Evolutionary conservation across 345 rosid species (phyloP), one percentile per base, ranked within the genome.

Genomic region (Geranium brycei): DNA sequence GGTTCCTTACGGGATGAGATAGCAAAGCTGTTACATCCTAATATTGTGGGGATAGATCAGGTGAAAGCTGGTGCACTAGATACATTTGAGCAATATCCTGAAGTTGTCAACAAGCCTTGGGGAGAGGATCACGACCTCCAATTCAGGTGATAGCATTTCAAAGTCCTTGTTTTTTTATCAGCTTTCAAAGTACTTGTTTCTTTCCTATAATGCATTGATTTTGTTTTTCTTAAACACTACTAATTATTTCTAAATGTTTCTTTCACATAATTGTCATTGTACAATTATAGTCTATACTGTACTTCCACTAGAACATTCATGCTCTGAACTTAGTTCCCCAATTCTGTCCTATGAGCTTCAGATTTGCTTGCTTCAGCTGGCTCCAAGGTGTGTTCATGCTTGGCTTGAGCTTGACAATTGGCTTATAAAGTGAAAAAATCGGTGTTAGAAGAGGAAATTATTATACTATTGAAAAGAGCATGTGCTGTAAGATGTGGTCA

Each of bases 71-170:
- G 77, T 64, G 75, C 77, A 62, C 81, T 76, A 76, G 70, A 71
- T 75, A 77, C 80, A 62, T 75, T 63, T 62, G 96, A 87, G 74
- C 83, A 74, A 51, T 70, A 64, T 75, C 63, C 77, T 60, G 85
- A 76, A 73, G 64, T 75, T 66, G 71, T 78, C 74, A 76, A 75
- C 82, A 91, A 88, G 87, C 88, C 95, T 63, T 93, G 99, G 99
- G 89, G 91, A 71, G 92, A 86, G 66, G 92, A 84, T 66, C 97
- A 90, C 70, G 97, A 93, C 71, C 78, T 91, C 74, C 92, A 85
- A 77, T 86, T 93, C 57, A 93, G 97, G 99, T 91, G 80, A 85
- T 69, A 69, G 75, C 62, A 61, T 31, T 2, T 62, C 58, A 69
- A 69, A 70, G 28, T 23, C 28, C 28, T 23, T 23, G n/a, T 23